phyloP scores from a whole-genome alignment of 2,329 filamentous ascomycete genomes.

The Neoarthrinium moseri region DNA sequence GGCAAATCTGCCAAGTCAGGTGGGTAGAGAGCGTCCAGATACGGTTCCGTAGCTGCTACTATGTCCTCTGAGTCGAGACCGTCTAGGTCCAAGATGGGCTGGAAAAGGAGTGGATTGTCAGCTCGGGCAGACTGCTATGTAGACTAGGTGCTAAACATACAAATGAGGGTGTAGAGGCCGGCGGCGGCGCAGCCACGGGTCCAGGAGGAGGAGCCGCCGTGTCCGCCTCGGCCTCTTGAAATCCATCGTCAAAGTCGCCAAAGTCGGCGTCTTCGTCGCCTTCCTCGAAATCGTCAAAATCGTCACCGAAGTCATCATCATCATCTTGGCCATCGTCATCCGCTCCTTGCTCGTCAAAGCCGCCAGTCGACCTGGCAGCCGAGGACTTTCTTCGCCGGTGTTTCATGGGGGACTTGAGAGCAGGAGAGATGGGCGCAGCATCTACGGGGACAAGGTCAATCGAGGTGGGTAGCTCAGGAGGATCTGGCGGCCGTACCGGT shows the following conservation, averaged over 20 bases:
- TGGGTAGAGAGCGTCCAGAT: slow-evolving; percentile 66
- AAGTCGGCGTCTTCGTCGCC: slow-evolving; percentile 55
- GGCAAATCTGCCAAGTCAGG: slow-evolving; percentile 53
- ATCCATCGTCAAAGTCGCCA: slow-evolving; percentile 72
- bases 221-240: slow-evolving; percentile 54
- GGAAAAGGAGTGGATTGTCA: slow-evolving; percentile 18
- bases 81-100: slow-evolving; percentile 70
- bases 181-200: slow-evolving; percentile 30
- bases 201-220: slow-evolving; percentile 25
- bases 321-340: slow-evolving; percentile 24
- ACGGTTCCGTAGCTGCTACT: slow-evolving; percentile 59
- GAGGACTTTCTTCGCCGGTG: slow-evolving; percentile 27
- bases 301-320: slow-evolving; percentile 52
- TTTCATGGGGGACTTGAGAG: slow-evolving; percentile 23
- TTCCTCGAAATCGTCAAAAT: slow-evolving; percentile 64
- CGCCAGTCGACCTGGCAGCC: slow-evolving; percentile 22
- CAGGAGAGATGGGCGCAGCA: slow-evolving; percentile 24
- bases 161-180: slow-evolving; percentile 36
- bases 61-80: slow-evolving; percentile 61
- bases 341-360: slow-evolving; percentile 25
- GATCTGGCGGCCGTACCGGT: slow-evolving; percentile 35
- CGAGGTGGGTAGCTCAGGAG: slow-evolving; percentile 31
- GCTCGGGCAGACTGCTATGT: slow-evolving; percentile 28
- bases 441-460: slow-evolving; percentile 36
- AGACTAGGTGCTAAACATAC: slow-evolving; percentile 40